Evolutionary conservation across 768 basidiomycete species (phyloP).

Genomic region (Tephrocybe sp.): DNA sequence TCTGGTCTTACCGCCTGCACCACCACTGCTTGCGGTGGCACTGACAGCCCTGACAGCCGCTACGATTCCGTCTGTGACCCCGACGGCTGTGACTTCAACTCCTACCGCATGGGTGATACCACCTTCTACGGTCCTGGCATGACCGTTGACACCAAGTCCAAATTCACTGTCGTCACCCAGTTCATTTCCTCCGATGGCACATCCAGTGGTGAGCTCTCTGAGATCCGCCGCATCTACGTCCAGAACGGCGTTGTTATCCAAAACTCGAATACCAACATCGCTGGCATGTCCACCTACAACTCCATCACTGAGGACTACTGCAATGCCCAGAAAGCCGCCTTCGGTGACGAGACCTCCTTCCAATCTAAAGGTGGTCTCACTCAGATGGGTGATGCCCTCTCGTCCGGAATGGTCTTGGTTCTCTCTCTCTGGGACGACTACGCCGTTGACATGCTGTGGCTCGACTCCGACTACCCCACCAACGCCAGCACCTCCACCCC

Average conservation of each 20-base stretch:
- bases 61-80: constrained; percentile 47
- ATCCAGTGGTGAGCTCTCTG: constrained; percentile 42
- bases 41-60: constrained; percentile 19
- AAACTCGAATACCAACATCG: constrained; percentile 44
- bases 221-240: constrained; percentile 53
- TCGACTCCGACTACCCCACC: constrained; percentile 28
- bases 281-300: constrained; percentile 37
- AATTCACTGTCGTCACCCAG: constrained; percentile 57
- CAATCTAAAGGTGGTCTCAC: constrained; percentile 36
- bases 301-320: constrained; percentile 49
- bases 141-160: constrained; percentile 46
- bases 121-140: constrained; percentile 44
- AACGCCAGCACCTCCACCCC: constrained; percentile 15
- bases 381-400: constrained; percentile 30
- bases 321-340: constrained; percentile 36
- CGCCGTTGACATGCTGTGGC: constrained; percentile 23
- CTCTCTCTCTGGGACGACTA: constrained; percentile 41
- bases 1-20: constrained; percentile 38
- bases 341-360: constrained; percentile 44
- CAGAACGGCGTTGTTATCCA: constrained; percentile 49
- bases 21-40: constrained; percentile 35
- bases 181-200: constrained; percentile 48
- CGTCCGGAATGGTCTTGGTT: constrained; percentile 39
- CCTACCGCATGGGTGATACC: constrained; percentile 47
- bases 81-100: constrained; percentile 62